Evolutionary conservation across 2,329 filamentous ascomycete genomes (phyloP).

Genomic region (Aureobasidium sp.): DNA sequence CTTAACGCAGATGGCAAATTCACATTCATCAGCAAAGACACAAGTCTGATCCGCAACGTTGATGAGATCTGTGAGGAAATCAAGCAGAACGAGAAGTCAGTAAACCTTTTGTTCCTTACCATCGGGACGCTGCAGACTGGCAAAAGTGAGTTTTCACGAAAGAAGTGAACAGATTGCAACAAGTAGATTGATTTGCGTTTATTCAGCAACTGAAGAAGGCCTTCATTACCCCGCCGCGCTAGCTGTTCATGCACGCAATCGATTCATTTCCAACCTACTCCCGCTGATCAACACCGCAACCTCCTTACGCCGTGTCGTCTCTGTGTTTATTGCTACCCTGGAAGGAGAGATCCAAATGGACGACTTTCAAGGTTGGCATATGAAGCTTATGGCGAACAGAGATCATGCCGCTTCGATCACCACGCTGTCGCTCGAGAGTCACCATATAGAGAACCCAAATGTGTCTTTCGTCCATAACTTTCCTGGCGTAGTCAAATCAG

Average conservation of each 20-base stretch:
- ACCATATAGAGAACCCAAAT: constrained; percentile 19
- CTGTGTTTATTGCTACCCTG: constrained; percentile 20
- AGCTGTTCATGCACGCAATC: constrained; percentile 28
- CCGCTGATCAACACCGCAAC: constrained; percentile 26
- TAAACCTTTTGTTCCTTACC: constrained; percentile 47
- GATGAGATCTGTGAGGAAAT: constrained; percentile 38
- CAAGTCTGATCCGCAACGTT: constrained; percentile 40
- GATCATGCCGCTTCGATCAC: constrained; percentile 22
- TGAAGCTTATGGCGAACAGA: constrained; percentile 14
- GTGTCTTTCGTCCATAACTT: constrained; percentile 26
- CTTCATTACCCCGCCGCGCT: constrained; percentile 28
- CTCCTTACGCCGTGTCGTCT: constrained; percentile 22
- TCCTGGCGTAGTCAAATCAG: constrained; percentile 23
- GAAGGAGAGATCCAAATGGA: constrained; percentile 22
- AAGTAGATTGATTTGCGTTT: not conserved
- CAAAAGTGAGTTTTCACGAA: constrained; percentile 14
- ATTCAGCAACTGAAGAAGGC: constrained; percentile 27
- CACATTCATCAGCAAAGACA: constrained; percentile 40
- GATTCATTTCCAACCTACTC: constrained; percentile 32
- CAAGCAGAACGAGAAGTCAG: constrained; percentile 39
- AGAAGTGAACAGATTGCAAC: too few species aligned
- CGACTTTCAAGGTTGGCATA: constrained; percentile 22
- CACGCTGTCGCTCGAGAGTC: constrained; percentile 22
- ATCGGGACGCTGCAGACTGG: constrained; percentile 31
- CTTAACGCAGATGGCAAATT: constrained; percentile 40